phyloP scores from a whole-genome alignment of 2,329 filamentous ascomycete species.

The Penicillium capsulatum region DNA sequence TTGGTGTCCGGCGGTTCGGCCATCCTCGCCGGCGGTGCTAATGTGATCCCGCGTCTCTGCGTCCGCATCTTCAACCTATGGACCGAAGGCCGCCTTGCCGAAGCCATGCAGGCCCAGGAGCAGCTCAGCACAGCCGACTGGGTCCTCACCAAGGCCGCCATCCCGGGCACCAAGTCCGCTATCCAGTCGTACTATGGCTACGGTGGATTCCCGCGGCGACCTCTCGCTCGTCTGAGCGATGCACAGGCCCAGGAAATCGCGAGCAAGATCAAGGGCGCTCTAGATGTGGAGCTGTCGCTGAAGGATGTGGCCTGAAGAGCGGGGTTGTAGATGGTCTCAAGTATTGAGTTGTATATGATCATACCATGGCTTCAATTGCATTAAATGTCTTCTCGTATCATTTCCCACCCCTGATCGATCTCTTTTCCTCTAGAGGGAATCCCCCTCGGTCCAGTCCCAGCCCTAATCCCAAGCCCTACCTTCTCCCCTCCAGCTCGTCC shows the following conservation, averaged over 20 bases:
- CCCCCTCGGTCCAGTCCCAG: background rate
- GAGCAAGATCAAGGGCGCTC: constrained; percentile 33
- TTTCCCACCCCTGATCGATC: background rate
- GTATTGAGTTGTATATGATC: too few relatives aligned
- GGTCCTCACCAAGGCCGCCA: constrained; percentile 77
- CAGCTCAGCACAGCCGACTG: constrained; percentile 73
- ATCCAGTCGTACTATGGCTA: constrained; percentile 82
- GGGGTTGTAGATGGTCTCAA: background rate
- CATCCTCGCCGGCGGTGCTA: constrained; percentile 82
- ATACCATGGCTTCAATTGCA: background rate
- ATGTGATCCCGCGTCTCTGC: constrained; percentile 80
- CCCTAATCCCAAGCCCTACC: background rate
- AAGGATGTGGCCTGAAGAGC: constrained; percentile 32
- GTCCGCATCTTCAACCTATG: constrained; percentile 77
- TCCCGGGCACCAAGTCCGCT: constrained; percentile 79
- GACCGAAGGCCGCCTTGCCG: constrained; percentile 66
- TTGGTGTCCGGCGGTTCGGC: constrained; percentile 74
- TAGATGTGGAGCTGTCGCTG: constrained; percentile 34
- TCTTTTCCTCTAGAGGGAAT: too few relatives aligned
- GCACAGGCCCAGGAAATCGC: constrained; percentile 30
- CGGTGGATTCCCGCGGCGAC: constrained; percentile 70
- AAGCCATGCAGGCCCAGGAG: constrained; percentile 73
- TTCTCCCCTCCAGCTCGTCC: too few relatives aligned
- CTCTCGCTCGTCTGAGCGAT: constrained; percentile 41
- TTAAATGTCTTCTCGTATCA: too few relatives aligned